Evolutionary conservation across 345 rosid species (phyloP).

Genomic region (Lepidium aucheri): DNA sequence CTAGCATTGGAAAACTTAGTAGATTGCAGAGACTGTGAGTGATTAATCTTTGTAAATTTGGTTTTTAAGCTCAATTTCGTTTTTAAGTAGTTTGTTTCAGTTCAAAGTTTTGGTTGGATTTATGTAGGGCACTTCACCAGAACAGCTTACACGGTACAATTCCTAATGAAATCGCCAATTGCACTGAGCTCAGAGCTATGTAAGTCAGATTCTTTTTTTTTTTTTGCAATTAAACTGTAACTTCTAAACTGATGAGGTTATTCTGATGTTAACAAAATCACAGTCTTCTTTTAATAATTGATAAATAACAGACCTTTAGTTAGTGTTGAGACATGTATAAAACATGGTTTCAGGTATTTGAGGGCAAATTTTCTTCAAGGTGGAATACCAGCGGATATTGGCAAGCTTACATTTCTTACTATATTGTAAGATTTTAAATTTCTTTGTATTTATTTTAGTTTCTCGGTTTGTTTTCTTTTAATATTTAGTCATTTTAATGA

Average conservation of each 20-base stretch:
- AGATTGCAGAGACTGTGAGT: constrained; percentile 85
- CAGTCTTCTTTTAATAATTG: no score
- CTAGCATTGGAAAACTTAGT: constrained; percentile 78
- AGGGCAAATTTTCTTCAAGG: constrained; percentile 91
- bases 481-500: neutral
- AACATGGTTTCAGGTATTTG: constrained; percentile 50
- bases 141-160: constrained; percentile 80
- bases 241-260: no score
- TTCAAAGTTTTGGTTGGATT: neutral
- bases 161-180: constrained; percentile 69
- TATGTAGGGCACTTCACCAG: constrained; percentile 75
- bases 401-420: constrained; percentile 69
- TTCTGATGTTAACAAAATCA: no score
- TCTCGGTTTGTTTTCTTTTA: neutral
- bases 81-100: neutral
- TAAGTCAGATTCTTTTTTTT: constrained; percentile 28
- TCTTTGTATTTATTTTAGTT: neutral
- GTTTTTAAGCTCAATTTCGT: neutral
- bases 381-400: constrained; percentile 72
- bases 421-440: constrained; percentile 46
- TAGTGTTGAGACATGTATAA: neutral
- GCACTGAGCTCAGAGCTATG: constrained; percentile 86
- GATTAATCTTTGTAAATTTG: neutral
- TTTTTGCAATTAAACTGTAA: neutral
- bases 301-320: neutral